Percentiles rank a stretch among this genome's conserved stretches.
Evolutionary conservation across 495 filamentous ascomycete genomes (phyloP).

Genomic region (Massariosphaeria phaeospora): DNA sequence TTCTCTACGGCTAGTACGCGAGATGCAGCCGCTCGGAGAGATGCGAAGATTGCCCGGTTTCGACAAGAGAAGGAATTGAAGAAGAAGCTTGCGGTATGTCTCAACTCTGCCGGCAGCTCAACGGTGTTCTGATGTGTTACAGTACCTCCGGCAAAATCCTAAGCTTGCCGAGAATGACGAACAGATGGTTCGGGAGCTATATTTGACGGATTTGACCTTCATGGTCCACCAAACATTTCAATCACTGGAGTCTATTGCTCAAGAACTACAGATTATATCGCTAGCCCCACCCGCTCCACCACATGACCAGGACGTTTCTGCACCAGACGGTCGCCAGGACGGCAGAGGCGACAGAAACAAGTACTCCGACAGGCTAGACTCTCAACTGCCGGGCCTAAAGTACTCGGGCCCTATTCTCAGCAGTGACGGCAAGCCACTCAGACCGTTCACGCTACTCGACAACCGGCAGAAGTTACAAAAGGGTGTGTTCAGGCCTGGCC

Average conservation of each 20-base stretch:
- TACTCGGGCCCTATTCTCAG: conserved; percentile 73
- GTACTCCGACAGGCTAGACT: conserved; percentile 76
- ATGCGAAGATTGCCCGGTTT: conserved; percentile 81
- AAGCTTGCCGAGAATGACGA: conserved; percentile 65
- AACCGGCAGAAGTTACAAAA: conserved; percentile 69
- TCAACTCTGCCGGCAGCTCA: background rate
- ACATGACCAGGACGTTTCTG: conserved; percentile 4
- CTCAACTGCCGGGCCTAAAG: conserved; percentile 47
- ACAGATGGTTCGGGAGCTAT: conserved; percentile 67
- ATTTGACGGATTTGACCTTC: conserved; percentile 68
- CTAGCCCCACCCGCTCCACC: conserved; percentile 56
- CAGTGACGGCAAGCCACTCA: conserved; percentile 75
- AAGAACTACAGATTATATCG: conserved; percentile 76
- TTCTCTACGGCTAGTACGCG: conserved; percentile 65
- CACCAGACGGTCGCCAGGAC: conserved; percentile 17
- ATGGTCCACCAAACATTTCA: conserved; percentile 77
- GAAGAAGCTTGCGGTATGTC: conserved; percentile 64
- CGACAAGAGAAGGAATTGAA: conserved; percentile 83
- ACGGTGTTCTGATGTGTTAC: conserved; percentile 6
- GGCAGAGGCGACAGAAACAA: conserved; percentile 37
- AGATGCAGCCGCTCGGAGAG: conserved; percentile 68
- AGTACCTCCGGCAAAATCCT: conserved; percentile 60
- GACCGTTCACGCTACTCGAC: conserved; percentile 83
- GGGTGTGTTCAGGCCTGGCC: conserved; percentile 84
- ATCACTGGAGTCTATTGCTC: conserved; percentile 72